Percentiles rank a stretch among this genome's conserved stretches.
Evolutionary conservation across 257 asterid species (phyloP).

Genomic region (Knoxia roxburghii): DNA sequence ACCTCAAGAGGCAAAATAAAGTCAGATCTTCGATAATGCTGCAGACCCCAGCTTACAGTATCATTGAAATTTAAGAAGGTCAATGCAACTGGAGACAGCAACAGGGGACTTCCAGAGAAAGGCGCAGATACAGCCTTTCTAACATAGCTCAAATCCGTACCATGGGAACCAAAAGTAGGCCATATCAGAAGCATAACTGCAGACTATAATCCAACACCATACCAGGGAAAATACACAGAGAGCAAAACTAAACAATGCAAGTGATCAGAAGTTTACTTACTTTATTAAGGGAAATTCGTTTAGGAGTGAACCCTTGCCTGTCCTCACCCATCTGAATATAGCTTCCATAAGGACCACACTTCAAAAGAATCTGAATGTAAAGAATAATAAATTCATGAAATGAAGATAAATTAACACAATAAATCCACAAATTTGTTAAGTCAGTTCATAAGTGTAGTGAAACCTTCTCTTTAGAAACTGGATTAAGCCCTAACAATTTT

Average conservation of each 20-base stretch:
- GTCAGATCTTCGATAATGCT: neutral
- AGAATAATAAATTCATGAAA: conserved; percentile 4
- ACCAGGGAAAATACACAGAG: neutral
- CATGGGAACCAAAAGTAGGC: too few species aligned
- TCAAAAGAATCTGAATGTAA: conserved; percentile 58
- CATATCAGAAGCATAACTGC: neutral
- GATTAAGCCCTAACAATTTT: conserved; percentile 66
- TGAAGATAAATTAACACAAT: conserved; percentile 9
- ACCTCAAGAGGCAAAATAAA: neutral
- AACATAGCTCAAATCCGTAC: neutral
- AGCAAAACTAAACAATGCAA: neutral
- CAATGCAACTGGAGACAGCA: neutral
- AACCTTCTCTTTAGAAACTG: conserved; percentile 77
- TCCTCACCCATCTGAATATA: conserved; percentile 97
- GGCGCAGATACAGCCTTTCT: neutral
- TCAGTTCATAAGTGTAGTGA: neutral
- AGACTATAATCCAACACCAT: neutral
- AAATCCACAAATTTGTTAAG: neutral
- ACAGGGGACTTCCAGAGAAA: neutral
- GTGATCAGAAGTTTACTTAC: conserved; percentile 29
- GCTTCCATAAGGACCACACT: conserved; percentile 82
- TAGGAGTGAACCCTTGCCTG: conserved; percentile 66
- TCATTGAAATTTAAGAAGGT: neutral
- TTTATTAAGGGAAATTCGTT: conserved; percentile 64
- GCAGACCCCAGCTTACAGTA: neutral